Percentiles rank a stretch among this genome's conserved stretches.
Conservation (phyloP, 2,329 filamentous ascomycete genomes). For the Fusarium sp. region DNA sequence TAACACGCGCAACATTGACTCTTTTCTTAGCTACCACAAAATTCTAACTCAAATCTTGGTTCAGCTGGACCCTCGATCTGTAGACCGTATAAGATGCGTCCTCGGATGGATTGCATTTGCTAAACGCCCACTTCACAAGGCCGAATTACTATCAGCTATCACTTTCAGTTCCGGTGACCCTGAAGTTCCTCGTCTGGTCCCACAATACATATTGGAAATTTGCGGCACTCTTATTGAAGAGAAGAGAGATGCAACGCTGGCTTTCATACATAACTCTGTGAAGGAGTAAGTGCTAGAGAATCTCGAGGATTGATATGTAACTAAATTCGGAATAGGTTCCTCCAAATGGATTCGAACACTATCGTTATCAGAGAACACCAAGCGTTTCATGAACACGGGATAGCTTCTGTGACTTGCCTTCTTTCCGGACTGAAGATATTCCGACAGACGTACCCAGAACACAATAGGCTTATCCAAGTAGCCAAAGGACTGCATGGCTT, state of each 20-base stretch:
- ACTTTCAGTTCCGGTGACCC: conserved; percentile 13
- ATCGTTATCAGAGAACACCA: neutral
- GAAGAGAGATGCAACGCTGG: conserved; percentile 11
- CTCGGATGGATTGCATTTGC: conserved; percentile 35
- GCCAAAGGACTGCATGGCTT: conserved; percentile 26
- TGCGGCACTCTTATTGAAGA: conserved; percentile 19
- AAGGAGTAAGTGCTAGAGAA: conserved; percentile 21
- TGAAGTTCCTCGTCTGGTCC: neutral
- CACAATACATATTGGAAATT: conserved; percentile 8
- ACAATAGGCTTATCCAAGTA: neutral
- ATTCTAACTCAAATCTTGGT: conserved; percentile 25
- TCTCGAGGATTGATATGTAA: accelerated
- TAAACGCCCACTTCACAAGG: conserved; percentile 12
- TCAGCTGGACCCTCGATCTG: conserved; percentile 14
- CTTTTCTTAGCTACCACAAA: conserved; percentile 11
- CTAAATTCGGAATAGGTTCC: conserved; percentile 8
- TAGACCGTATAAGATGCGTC: conserved; percentile 15
- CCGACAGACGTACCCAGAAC: neutral
- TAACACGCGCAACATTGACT: neutral
- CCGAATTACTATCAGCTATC: conserved; percentile 26
- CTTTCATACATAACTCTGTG: conserved; percentile 37
- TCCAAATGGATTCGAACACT: conserved; percentile 9
- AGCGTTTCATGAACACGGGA: conserved; percentile 12
- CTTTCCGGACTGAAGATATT: conserved; percentile 19
- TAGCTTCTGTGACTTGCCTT: conserved; percentile 18